Conservation (phyloP, 2,329 filamentous ascomycete genomes). For the Ophiobolus disseminans region DNA sequence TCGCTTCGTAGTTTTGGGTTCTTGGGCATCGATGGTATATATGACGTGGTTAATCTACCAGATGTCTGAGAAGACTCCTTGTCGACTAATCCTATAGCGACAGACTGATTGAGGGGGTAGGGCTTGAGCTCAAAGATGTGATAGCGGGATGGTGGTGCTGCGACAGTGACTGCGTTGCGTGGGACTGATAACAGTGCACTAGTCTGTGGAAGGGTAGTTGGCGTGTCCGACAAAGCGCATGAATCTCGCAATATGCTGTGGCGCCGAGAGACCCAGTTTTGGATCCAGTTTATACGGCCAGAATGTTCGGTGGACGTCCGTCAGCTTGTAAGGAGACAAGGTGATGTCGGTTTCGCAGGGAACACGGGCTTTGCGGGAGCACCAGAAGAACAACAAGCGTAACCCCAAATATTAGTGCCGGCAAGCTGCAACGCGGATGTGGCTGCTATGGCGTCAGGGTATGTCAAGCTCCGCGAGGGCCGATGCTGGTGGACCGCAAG, state of each 20-base stretch:
- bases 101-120: not conserved
- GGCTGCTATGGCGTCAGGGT: constrained; percentile 28
- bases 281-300: constrained; percentile 33
- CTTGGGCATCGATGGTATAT: too few species aligned
- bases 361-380: constrained; percentile 26
- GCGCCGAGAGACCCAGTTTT: constrained; percentile 32
- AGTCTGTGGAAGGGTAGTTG: constrained; percentile 12
- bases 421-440: constrained; percentile 31
- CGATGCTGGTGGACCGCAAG: constrained; percentile 16
- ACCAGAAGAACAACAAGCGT: constrained; percentile 26
- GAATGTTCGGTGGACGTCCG: constrained; percentile 40
- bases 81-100: too few species aligned
- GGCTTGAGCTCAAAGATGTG: not conserved
- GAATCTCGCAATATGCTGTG: constrained; percentile 17
- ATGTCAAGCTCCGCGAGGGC: constrained; percentile 24
- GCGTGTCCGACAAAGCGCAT: constrained; percentile 17
- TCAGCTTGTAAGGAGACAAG: constrained; percentile 32
- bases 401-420: constrained; percentile 23
- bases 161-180: constrained; percentile 5
- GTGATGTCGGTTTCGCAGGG: constrained; percentile 32
- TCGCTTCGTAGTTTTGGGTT: too few species aligned
- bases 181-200: constrained; percentile 13
- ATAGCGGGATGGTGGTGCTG: constrained; percentile 5
- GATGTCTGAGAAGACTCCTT: too few species aligned
- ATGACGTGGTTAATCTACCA: too few species aligned